These are phyloP conservation scores for Daldinia eschscholtzii DNA, from an alignment of 2,329 filamentous ascomycete genomes.

Conservation along the genomic window DNA sequence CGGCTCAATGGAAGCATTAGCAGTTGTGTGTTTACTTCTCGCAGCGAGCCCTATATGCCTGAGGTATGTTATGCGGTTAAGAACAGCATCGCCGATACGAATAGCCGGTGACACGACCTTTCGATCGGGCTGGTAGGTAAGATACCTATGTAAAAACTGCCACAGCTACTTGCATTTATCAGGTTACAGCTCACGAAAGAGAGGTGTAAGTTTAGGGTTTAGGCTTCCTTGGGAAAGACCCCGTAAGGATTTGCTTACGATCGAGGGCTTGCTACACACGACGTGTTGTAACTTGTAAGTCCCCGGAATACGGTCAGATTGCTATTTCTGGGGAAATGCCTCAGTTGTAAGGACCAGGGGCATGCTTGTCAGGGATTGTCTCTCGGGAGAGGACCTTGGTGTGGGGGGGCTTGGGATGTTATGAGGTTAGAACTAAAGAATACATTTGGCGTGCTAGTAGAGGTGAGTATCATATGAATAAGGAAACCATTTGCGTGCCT, in stretches of 20 bases:
- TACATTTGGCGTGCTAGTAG: background rate
- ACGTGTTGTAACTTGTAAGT: constrained; percentile 10
- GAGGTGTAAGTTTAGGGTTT: background rate
- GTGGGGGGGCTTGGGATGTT: background rate
- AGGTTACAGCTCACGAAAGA: background rate
- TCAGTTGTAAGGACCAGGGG: constrained; percentile 4
- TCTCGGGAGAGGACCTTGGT: background rate
- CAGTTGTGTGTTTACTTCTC: background rate
- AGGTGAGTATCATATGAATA: background rate
- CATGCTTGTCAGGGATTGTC: constrained; percentile 1
- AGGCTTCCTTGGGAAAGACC: background rate
- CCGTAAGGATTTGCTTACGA: constrained; percentile 12
- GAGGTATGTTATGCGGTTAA: background rate
- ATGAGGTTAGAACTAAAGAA: background rate
- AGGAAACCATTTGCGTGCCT: too few species aligned
- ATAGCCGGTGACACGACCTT: constrained; percentile 19
- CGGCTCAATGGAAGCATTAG: constrained; percentile 7
- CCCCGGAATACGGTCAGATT: constrained; percentile 21
- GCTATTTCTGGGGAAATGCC: constrained; percentile 35
- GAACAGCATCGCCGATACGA: constrained; percentile 18
- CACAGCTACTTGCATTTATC: background rate
- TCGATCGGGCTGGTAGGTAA: constrained; percentile 14
- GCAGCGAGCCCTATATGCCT: background rate
- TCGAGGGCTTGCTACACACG: constrained; percentile 6
- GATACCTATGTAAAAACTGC: background rate